Base-by-base conservation (phyloP, 768 basidiomycete species). In the Cubamyces sp. region DNA sequence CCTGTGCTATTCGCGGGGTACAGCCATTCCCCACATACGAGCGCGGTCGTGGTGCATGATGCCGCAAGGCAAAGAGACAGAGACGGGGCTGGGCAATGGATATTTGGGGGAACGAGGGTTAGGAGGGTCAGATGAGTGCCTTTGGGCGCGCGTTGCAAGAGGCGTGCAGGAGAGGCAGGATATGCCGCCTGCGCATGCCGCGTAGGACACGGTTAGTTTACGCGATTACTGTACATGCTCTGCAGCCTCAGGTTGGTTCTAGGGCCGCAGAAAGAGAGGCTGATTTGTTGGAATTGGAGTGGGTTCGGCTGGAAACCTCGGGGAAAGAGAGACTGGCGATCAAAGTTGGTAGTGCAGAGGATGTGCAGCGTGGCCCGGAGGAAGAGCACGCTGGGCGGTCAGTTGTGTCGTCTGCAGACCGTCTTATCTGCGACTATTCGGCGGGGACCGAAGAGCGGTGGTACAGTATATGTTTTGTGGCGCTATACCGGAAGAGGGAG, bases 341-440 rank as follows among this genome's bases (percentile, higher is more conserved):
- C 57, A 58, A 58, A 49, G 56, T 57, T 46, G 56, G 45, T 8
- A 21, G 45, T 8, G 34, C 8, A 48, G 56, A 57, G 46, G 19
- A 23, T 37, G 34, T 48, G 55, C 45, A 57, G 43, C 54, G 43
- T 46, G 54, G 43, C 45, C 43, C 48, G 25, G 48, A 8, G 25
- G 45, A 23, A 46, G 19, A 46, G 19, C 19, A 21, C 45, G 45
- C 48, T 23, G 19, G 48, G 25, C 21, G 23, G 21, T 19, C 12
- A 23, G 26, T 34, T 51, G 25, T 51, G 37, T 39, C 34, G 50
- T 43, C 18, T 21, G 42, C 18, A 18, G 9, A 3, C 48, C 57
- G 57, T 58, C 48, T 59, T 51, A 59, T 59, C 57, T 59, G 57
- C 49, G 49, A 51, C 28, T 34, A 28, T 57, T 37, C 47, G 46